Conservation (phyloP, 768 basidiomycete species). For the Punctularia strigosozonata region DNA sequence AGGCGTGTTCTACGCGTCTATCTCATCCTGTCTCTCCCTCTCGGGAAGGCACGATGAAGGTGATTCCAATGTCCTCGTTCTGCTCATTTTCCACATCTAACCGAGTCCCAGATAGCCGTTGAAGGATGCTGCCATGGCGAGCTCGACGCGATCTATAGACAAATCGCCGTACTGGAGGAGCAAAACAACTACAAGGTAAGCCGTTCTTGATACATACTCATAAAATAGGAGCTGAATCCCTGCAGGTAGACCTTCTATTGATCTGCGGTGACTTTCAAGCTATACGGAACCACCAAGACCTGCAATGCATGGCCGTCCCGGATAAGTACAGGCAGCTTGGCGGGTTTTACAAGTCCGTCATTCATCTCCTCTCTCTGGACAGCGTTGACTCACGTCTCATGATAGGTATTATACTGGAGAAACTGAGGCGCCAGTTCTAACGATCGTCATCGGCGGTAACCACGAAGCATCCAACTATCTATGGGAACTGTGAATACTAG, state of each 20-base stretch:
- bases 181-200: conserved; percentile 49
- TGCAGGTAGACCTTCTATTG: conserved; percentile 80
- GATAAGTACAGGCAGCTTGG: conserved; percentile 78
- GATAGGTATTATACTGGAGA: conserved; percentile 82
- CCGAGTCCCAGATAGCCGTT: conserved; percentile 77
- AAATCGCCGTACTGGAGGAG: conserved; percentile 51
- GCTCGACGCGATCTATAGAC: conserved; percentile 76
- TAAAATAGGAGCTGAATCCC: no score
- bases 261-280: conserved; percentile 98
- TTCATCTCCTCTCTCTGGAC: conserved; percentile 5
- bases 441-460: conserved; percentile 93
- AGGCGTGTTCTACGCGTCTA: no score
- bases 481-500: conserved; percentile 73
- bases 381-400: not conserved
- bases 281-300: conserved; percentile 72
- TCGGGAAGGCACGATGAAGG: no score
- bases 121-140: conserved; percentile 95
- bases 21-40: no score
- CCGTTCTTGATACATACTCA: no score
- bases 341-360: conserved; percentile 66
- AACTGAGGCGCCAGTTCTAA: conserved; percentile 73
- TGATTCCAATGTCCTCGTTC: no score
- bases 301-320: conserved; percentile 87
- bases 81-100: not conserved
- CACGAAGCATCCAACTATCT: conserved; percentile 96